Conservation (phyloP, 257 asterid genomes). For the Buddleja alternifolia region DNA sequence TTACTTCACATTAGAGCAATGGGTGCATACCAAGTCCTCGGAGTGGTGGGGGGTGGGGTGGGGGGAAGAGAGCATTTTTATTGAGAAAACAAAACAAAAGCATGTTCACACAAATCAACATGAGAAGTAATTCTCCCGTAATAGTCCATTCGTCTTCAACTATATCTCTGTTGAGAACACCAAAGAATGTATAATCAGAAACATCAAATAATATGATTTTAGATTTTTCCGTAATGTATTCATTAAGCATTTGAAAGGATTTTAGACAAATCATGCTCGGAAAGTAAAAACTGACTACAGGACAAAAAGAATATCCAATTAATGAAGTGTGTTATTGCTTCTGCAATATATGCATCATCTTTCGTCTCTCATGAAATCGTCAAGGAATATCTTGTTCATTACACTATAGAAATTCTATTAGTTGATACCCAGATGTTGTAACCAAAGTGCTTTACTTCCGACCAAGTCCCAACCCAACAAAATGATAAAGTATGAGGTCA, state of each 20-base stretch:
- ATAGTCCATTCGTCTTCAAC: conserved; percentile 5
- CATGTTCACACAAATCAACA: neutral
- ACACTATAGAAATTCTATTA: neutral
- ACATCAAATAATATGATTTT: neutral
- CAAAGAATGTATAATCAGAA: neutral
- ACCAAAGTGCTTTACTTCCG: conserved; percentile 18
- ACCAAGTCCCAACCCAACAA: conserved; percentile 20
- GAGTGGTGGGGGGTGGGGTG: neutral
- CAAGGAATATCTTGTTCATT: conserved; percentile 9
- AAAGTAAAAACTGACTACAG: neutral
- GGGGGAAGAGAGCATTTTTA: neutral
- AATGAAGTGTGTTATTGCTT: neutral
- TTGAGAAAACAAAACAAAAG: conserved; percentile 1
- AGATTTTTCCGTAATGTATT: neutral
- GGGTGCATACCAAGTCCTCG: neutral
- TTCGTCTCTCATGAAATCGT: conserved; percentile 9
- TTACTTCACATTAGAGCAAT: neutral
- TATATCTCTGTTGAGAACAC: conserved; percentile 17
- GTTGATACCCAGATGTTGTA: neutral
- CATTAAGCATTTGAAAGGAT: neutral
- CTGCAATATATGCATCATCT: neutral
- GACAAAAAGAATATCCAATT: conserved; percentile 1
- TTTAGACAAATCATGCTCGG: neutral
- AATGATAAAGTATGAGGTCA: neutral
- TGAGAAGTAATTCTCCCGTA: neutral